Evolutionary conservation across 768 basidiomycete genomes (phyloP), one percentile per base, ranked within the genome.

Genomic region (Chlorophyllum brunneum): DNA sequence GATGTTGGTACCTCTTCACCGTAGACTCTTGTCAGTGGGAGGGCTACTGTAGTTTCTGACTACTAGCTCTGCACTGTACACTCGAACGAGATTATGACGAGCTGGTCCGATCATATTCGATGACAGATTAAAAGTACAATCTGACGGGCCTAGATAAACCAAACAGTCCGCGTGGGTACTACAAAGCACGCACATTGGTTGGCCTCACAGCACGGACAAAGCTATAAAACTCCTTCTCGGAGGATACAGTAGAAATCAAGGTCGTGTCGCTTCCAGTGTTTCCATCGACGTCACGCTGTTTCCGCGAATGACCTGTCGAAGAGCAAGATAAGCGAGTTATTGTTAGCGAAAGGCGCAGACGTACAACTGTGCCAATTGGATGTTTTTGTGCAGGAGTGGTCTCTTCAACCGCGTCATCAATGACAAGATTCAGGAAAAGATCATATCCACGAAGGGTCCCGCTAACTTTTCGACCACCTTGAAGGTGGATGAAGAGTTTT

Each of bases 211-310:
- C 37, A 27, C 8, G 16, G 29, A 18, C 26, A 41, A 43, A 31
- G 15, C 15, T 16, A 33, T 16, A 33, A 20, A 20, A 27, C 33
- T 4, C 16, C 31, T 23, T 15, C 43, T 15, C 29, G 16, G 29
- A n/a, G 16, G 29, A 27, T 33, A 30, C 34, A 48, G 26, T 33
- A 41, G 13, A 26, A 37, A 38, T 60, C 59, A 63, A 45, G 52
- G 67, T 47, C 76, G 71, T 37, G 76, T 78, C 22, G 83, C 75
- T 67, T 92, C 90, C 48, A 91, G 64, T 18, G 81, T 88, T 69
- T 98, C 95, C 88, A 97, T 95, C 54, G 91, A 92, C 48, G 92
- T 92, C 39, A 98, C 92, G 54, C 91, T 95, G 74, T 95, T 98
- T 43, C 95, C 95, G 36, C 95, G 89, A 62, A 98, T 90, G 59